A percentile compares a stretch with the other conserved stretches of the same genome.
Evolutionary conservation across 345 rosid genomes (phyloP).

Genomic region (Brassica incana): DNA sequence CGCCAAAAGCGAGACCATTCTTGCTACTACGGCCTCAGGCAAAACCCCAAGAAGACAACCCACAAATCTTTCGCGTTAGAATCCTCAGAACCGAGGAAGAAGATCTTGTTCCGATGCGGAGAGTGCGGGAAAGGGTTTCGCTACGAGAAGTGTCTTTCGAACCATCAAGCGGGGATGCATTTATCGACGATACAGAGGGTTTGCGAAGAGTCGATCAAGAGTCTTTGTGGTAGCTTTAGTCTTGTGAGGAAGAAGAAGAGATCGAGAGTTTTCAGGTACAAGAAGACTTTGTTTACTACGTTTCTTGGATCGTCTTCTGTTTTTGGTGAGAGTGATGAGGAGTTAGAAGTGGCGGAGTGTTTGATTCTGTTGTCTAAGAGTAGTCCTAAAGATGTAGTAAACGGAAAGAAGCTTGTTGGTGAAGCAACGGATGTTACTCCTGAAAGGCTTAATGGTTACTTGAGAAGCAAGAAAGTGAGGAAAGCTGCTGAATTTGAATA

Average conservation of each 20-base stretch:
- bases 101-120: constrained; percentile 40
- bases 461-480: constrained; percentile 27
- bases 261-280: constrained; percentile 54
- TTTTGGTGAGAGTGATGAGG: constrained; percentile 43
- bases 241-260: constrained; percentile 50
- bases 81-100: constrained; percentile 44
- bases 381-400: constrained; percentile 35
- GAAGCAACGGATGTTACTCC: constrained; percentile 32
- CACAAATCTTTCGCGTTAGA: constrained; percentile 46
- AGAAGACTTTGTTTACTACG: constrained; percentile 43
- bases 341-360: constrained; percentile 49
- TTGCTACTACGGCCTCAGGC: constrained; percentile 53
- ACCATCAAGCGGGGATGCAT: constrained; percentile 35
- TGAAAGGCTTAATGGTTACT: constrained; percentile 31
- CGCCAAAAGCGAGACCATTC: constrained; percentile 26
- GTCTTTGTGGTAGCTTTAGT: constrained; percentile 27
- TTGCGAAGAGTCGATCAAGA: constrained; percentile 34
- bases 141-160: constrained; percentile 36
- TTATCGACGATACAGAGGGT: constrained; percentile 6
- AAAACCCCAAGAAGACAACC: constrained; percentile 72
- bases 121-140: constrained; percentile 53
- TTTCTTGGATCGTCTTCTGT: constrained; percentile 46
- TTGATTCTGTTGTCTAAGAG: constrained; percentile 59
- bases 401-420: constrained; percentile 25
- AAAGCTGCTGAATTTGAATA: constrained; percentile 17